phyloP scores from a whole-genome alignment of 1,284 basidiomycete species.

The Ganoderma meredithae region DNA sequence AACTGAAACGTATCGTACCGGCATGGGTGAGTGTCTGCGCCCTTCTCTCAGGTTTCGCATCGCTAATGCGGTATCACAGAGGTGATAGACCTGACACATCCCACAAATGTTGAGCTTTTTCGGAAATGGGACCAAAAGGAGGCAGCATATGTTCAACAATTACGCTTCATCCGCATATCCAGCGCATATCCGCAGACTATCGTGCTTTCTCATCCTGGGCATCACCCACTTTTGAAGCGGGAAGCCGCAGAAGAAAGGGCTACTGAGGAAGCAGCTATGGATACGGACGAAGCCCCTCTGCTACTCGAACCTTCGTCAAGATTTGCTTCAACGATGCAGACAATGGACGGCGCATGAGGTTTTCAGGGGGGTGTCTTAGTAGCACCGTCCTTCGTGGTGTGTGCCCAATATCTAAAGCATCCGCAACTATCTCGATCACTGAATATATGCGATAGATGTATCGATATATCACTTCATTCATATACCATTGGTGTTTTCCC shows the following conservation, averaged over 20 bases:
- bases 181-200: constrained; percentile 56
- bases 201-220: constrained; percentile 65
- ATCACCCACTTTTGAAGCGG: constrained; percentile 52
- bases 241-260: constrained; percentile 29
- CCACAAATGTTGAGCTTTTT: constrained; percentile 76
- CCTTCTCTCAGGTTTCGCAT: constrained; percentile 5
- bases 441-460: constrained; percentile 18
- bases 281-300: constrained; percentile 42
- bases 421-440: background rate
- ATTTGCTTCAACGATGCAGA: constrained; percentile 52
- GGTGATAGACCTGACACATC: constrained; percentile 85
- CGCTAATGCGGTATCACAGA: constrained; percentile 53
- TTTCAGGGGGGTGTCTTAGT: background rate
- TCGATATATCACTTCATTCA: constrained; percentile 14
- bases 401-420: background rate
- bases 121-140: constrained; percentile 82
- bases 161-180: constrained; percentile 79
- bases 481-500: background rate
- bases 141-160: constrained; percentile 74
- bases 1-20: constrained; percentile 79
- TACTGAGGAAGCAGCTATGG: constrained; percentile 37
- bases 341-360: constrained; percentile 48
- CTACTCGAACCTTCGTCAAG: constrained; percentile 44
- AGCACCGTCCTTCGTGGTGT: background rate
- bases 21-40: constrained; percentile 70